These are phyloP conservation scores for Xeromyces bisporus DNA, from an alignment of 495 filamentous ascomycete species.

Conservation along the genomic window DNA sequence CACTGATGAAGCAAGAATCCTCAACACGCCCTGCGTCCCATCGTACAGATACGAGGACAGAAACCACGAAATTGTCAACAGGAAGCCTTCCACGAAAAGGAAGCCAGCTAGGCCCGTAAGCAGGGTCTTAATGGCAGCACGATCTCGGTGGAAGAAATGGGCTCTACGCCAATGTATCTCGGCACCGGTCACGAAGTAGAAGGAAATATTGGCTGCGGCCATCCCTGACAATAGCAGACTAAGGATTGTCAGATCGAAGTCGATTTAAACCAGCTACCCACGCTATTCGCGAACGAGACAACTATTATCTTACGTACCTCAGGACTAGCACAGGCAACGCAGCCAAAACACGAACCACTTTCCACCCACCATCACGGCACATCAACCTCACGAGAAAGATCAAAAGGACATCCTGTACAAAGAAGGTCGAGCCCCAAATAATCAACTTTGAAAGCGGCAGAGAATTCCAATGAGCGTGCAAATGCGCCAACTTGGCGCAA, in stretches of 20 bases:
- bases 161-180: constrained; percentile 20
- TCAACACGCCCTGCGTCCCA: constrained; percentile 1
- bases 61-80: constrained; percentile 7
- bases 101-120: constrained; percentile 11
- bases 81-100: constrained; percentile 9
- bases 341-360: constrained; percentile 3
- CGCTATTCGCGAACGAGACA: too few relatives aligned
- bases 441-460: constrained; percentile 6
- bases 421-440: constrained; percentile 15
- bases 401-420: constrained; percentile 11
- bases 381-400: constrained; percentile 6
- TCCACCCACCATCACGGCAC: constrained; percentile 2
- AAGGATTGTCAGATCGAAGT: too few relatives aligned
- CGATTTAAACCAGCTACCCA: too few relatives aligned
- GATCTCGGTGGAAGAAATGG: constrained; percentile 12
- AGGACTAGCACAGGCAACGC: constrained; percentile 2
- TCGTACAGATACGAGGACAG: constrained; percentile 8
- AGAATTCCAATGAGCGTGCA: constrained; percentile 12
- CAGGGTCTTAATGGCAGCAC: constrained; percentile 11
- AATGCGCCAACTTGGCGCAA: constrained; percentile 13
- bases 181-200: constrained; percentile 14
- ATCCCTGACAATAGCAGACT: constrained; percentile 11
- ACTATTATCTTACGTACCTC: too few relatives aligned
- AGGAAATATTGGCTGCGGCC: constrained; percentile 16
- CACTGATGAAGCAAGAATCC: neutral